Conservation (phyloP, 2,329 filamentous ascomycete species). For the Penicillium crustosum region DNA sequence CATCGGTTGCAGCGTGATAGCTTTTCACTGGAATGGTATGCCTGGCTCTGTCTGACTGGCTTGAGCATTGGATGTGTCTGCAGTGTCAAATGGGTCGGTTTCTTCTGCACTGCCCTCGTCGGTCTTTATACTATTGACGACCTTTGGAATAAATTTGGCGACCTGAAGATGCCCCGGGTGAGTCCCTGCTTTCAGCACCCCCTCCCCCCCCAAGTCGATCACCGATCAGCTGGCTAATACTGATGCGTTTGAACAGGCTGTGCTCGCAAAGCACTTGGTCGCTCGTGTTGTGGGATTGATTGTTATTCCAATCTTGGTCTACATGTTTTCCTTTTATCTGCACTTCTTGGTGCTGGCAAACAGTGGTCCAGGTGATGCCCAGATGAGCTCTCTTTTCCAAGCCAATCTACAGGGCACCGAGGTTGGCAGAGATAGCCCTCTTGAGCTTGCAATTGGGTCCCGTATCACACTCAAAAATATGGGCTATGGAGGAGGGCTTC, state of each 20-base stretch:
- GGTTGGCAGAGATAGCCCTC: constrained; percentile 88
- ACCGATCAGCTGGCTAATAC: constrained; percentile 2
- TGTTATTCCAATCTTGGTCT: constrained; percentile 82
- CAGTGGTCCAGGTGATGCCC: constrained; percentile 94
- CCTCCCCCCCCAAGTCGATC: neutral
- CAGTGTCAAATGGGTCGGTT: constrained; percentile 96
- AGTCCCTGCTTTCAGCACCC: constrained; percentile 27
- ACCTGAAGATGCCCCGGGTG: constrained; percentile 84
- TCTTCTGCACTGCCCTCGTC: constrained; percentile 93
- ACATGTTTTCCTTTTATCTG: constrained; percentile 91
- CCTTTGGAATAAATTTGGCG: constrained; percentile 96
- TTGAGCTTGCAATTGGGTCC: constrained; percentile 88
- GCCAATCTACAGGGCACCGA: constrained; percentile 92
- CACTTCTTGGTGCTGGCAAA: constrained; percentile 94
- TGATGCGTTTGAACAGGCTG: constrained; percentile 48
- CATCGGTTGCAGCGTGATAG: constrained; percentile 82
- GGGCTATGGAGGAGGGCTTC: constrained; percentile 94
- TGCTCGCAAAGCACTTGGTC: constrained; percentile 73
- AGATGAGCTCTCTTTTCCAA: constrained; percentile 99
- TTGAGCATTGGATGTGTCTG: constrained; percentile 96
- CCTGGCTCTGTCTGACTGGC: constrained; percentile 91
- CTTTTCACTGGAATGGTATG: constrained; percentile 89
- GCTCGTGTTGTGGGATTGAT: constrained; percentile 86
- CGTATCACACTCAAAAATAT: constrained; percentile 96
- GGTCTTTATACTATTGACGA: constrained; percentile 95